These are phyloP conservation scores for Lepiota venenata DNA, from an alignment of 768 basidiomycete genomes.

Conservation along the genomic window DNA sequence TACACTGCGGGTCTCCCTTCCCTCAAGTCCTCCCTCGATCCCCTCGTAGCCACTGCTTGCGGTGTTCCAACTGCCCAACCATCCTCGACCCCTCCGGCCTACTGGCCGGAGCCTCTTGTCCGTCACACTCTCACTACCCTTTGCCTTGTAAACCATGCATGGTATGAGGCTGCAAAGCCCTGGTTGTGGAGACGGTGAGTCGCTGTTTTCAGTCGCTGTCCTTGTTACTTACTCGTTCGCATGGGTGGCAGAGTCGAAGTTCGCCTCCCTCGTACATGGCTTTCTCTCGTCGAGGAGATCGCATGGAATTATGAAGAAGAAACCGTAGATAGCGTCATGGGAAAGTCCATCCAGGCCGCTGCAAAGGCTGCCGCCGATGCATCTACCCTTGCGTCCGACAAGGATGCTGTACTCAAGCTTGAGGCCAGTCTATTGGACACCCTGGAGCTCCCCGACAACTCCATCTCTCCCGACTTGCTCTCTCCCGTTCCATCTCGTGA, in stretches of 20 bases:
- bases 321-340: conserved; percentile 61
- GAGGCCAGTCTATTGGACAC: conserved; percentile 60
- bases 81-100: conserved; percentile 66
- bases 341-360: conserved; percentile 63
- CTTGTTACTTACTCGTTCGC: not conserved
- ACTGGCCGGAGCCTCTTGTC: conserved; percentile 65
- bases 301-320: conserved; percentile 70
- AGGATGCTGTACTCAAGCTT: conserved; percentile 46
- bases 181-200: conserved; percentile 78
- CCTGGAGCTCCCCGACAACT: conserved; percentile 59
- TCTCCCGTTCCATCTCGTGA: conserved; percentile 81
- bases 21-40: conserved; percentile 61
- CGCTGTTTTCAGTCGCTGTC: conserved; percentile 4
- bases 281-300: conserved; percentile 76
- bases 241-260: conserved; percentile 57
- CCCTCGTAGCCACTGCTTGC: conserved; percentile 46
- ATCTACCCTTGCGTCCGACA: conserved; percentile 29
- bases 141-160: conserved; percentile 73
- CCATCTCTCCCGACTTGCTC: conserved; percentile 72
- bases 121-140: conserved; percentile 67
- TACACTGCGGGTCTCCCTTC: conserved; percentile 63
- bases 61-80: conserved; percentile 61
- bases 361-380: conserved; percentile 59
- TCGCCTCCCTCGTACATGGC: conserved; percentile 80
- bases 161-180: conserved; percentile 82